These are phyloP conservation scores for Claviceps sp. DNA, from an alignment of 2,329 filamentous ascomycete species.

Conservation along the genomic window DNA sequence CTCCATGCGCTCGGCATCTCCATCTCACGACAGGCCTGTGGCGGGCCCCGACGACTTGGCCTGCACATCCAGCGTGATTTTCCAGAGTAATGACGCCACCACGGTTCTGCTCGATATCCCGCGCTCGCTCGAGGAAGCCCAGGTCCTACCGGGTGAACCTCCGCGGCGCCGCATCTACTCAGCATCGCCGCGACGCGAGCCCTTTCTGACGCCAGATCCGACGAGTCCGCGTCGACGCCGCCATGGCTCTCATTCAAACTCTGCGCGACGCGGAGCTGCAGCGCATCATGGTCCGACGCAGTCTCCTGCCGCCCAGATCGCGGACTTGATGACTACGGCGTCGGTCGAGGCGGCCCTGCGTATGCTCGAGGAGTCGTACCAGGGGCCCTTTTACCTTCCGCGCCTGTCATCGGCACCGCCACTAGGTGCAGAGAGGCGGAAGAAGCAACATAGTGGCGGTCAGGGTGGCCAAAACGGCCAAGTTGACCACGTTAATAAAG, in stretches of 20 bases:
- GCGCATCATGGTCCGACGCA: slow-evolving; percentile 18
- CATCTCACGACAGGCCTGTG: background rate
- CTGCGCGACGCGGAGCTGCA: background rate
- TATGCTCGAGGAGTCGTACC: slow-evolving; percentile 18
- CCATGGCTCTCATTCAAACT: background rate
- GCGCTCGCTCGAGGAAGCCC: slow-evolving; percentile 52
- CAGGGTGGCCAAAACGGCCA: too few relatives aligned
- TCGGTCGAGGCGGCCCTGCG: slow-evolving; percentile 31
- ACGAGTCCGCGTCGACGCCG: slow-evolving; percentile 1
- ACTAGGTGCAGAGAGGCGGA: background rate
- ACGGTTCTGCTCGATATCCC: slow-evolving; percentile 56
- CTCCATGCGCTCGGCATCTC: background rate
- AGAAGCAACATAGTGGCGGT: background rate
- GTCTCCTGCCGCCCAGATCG: slow-evolving; percentile 34
- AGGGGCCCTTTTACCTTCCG: slow-evolving; percentile 34
- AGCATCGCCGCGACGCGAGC: slow-evolving; percentile 25
- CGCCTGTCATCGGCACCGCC: slow-evolving; percentile 15
- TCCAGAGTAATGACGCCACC: slow-evolving; percentile 22
- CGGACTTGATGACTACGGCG: slow-evolving; percentile 39
- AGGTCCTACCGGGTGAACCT: slow-evolving; percentile 31
- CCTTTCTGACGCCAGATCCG: slow-evolving; percentile 40
- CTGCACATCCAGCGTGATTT: slow-evolving; percentile 18
- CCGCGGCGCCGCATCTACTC: slow-evolving; percentile 32
- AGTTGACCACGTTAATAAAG: background rate
- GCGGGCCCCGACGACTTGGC: background rate